These are phyloP conservation scores for Solanum chiquidenum DNA, from an alignment of 257 asterid species.

Conservation along the genomic window DNA sequence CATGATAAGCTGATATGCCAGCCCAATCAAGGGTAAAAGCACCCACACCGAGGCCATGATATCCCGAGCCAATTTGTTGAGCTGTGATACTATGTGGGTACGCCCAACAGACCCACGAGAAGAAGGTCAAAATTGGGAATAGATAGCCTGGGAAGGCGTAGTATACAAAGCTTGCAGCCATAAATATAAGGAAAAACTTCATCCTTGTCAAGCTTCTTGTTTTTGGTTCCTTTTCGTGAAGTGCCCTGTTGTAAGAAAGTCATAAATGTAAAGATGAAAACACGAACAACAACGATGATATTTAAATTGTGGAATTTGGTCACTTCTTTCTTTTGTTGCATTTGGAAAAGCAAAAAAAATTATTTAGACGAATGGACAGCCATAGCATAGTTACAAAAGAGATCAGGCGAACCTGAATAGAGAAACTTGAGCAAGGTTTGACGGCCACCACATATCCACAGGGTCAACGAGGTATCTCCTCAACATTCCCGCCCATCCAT, in stretches of 20 bases:
- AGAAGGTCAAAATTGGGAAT: conserved; percentile 78
- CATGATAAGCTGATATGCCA: conserved; percentile 94
- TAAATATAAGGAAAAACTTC: conserved; percentile 67
- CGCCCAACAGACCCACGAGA: conserved; percentile 98
- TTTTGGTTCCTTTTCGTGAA: conserved; percentile 75
- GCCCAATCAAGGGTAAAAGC: conserved; percentile 99
- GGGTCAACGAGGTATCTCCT: conserved; percentile 89
- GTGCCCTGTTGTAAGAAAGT: conserved; percentile 54
- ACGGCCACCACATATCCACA: conserved; percentile 99
- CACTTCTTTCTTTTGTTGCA: background rate
- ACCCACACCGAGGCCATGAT: conserved; percentile 93
- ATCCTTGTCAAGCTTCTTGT: conserved; percentile 71
- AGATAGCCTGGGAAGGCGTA: conserved; percentile 87
- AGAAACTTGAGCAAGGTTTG: conserved; percentile 96
- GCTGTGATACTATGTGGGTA: conserved; percentile 90
- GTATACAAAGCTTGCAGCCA: conserved; percentile 68
- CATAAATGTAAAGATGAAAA: background rate
- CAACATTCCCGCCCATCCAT: conserved; percentile 99
- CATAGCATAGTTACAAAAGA: background rate
- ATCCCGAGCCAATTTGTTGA: conserved; percentile 93
- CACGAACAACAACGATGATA: background rate
- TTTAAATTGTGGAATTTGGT: background rate
- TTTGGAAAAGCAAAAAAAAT: background rate
- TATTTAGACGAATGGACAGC: background rate
- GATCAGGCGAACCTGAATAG: conserved; percentile 46